Percentiles rank a stretch among this genome's conserved stretches.
phyloP scores from a whole-genome alignment of 352 stramenopile species.

The Globisporangium cederbergense region DNA sequence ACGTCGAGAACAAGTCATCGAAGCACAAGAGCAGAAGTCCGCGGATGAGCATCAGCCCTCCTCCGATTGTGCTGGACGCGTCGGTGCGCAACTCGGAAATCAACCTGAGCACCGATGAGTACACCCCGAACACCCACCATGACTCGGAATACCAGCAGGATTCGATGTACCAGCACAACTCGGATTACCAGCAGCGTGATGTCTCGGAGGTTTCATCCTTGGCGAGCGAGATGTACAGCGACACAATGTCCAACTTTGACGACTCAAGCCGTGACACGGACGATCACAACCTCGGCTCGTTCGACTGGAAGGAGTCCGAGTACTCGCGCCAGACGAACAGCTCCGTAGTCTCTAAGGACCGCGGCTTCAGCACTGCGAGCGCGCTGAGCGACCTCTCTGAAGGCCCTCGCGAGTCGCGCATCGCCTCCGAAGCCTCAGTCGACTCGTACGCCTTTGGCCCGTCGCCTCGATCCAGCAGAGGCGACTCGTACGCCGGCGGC shows the following conservation, averaged over 20 bases:
- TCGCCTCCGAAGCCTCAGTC: constrained; percentile 62
- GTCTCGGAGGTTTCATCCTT: constrained; percentile 49
- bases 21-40: constrained; percentile 36
- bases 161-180: background rate
- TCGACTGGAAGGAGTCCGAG: constrained; percentile 49
- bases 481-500: constrained; percentile 66
- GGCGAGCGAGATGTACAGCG: constrained; percentile 34
- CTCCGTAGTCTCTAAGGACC: constrained; percentile 22
- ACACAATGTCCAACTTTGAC: constrained; percentile 55
- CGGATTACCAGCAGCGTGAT: constrained; percentile 22
- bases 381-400: constrained; percentile 41
- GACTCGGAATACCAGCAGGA: constrained; percentile 9
- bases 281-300: constrained; percentile 36
- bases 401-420: constrained; percentile 33
- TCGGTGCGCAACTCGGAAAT: constrained; percentile 41
- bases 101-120: constrained; percentile 25
- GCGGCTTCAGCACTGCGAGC: constrained; percentile 44
- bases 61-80: constrained; percentile 36
- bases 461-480: constrained; percentile 39
- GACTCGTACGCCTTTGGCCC: constrained; percentile 74
- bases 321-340: constrained; percentile 26
- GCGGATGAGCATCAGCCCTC: constrained; percentile 33
- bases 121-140: constrained; percentile 16
- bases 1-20: constrained; percentile 45
- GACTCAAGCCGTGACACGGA: constrained; percentile 38